These are phyloP conservation scores for Aquilaria malaccensis DNA, from an alignment of 345 rosid genomes.

Conservation along the genomic window DNA sequence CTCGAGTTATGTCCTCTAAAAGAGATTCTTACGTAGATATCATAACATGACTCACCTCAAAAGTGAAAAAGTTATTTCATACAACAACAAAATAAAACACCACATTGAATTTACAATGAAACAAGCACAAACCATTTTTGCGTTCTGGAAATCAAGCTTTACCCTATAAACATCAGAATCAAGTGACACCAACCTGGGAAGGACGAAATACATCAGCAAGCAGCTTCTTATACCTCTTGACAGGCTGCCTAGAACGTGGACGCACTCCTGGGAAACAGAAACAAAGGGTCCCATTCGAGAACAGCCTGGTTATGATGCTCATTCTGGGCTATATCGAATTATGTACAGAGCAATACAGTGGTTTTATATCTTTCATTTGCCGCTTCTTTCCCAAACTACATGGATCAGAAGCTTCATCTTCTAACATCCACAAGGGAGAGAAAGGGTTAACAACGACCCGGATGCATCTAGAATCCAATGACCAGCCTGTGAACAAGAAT, in stretches of 20 bases:
- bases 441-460: conserved; percentile 27
- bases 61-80: no score
- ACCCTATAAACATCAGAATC: no score
- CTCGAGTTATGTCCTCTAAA: no score
- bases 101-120: no score
- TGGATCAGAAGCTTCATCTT: conserved; percentile 30
- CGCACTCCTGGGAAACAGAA: conserved; percentile 79
- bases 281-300: conserved; percentile 89
- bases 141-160: no score
- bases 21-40: no score
- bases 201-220: conserved; percentile 80
- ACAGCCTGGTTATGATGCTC: conserved; percentile 71
- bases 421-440: conserved; percentile 57
- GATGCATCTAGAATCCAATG: conserved; percentile 23
- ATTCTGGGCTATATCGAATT: conserved; percentile 25
- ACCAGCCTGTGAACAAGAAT: conserved; percentile 28
- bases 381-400: conserved; percentile 60
- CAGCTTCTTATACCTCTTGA: conserved; percentile 98
- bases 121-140: no score
- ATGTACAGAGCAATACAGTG: not conserved
- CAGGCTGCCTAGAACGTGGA: conserved; percentile 94
- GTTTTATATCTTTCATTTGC: conserved; percentile 6
- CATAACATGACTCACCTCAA: no score
- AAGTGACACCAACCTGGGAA: conserved; percentile 46
- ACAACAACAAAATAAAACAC: no score